Base-by-base conservation (phyloP, 2,329 filamentous ascomycete species). In the Aspergillus ruber region DNA sequence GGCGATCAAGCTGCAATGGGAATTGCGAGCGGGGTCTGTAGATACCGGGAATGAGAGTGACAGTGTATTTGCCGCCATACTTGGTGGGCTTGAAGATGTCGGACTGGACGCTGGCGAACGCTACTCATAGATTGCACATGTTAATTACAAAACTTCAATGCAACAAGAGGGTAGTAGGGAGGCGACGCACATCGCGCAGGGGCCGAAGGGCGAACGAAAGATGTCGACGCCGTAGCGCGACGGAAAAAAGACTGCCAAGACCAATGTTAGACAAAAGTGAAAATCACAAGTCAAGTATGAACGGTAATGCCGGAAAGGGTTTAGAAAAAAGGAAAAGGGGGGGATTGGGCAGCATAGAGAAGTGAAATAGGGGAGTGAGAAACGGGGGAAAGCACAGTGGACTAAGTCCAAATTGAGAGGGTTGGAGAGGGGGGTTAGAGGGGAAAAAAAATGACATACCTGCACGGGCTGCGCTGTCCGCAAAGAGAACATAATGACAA, bases 1-100 rank as follows among this genome's bases (percentile, higher is more conserved):
- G 45, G 44, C 44, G 44, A 42, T 17, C 33, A 40, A 25, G 20
- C 20, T 29, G 38, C n/a, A 10, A 17, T 42, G 21, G 27, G n/a
- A 8, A 35, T 35, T 35, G 4, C 33, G 25, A 29, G 25, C 25
- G 25, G 36, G 36, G 17, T 13, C 4, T 18, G 36, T 21, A 43
- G 72, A 61, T 79, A 82, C 91, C 93, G 72, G 93, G 93, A 71
- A 98, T 97, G 67, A 98, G 81, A 56, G 91, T 96, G 63, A 96
- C 91, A 33, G 93, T 98, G 82, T 97, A 98, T 79, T 97, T 98
- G 77, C 91, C 89, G 72, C 93, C 93, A 73, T 90, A 97, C 81
- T 97, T 93, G 77, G 91, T 90, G 62, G 90, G 90, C 82, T 96
- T 95, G 83, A 97, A 96, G 75, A 97, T 91, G 74, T 97, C 93